These are phyloP conservation scores for Aspergillus japonicus DNA, from an alignment of 2,329 filamentous ascomycete species.

Conservation along the genomic window DNA sequence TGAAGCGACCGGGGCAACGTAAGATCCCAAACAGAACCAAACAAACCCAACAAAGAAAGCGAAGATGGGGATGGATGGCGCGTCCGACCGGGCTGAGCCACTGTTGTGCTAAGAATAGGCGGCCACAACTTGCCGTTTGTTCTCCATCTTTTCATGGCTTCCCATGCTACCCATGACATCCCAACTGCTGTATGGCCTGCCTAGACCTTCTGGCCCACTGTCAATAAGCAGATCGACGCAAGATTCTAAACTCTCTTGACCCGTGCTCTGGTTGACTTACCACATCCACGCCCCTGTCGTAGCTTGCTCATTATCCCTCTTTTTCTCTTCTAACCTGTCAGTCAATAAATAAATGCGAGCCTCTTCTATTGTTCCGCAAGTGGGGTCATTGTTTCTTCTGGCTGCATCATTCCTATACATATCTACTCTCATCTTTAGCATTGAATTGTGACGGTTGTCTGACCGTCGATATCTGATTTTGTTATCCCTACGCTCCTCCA, in stretches of 20 bases:
- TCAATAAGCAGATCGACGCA: constrained; percentile 13
- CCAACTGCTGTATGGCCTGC: background rate
- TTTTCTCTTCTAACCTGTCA: background rate
- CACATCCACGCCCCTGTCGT: background rate
- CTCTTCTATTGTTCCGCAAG: background rate
- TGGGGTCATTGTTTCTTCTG: constrained; percentile 3
- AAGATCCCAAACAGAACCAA: background rate
- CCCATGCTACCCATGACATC: too few species aligned
- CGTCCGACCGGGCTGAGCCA: constrained; percentile 2
- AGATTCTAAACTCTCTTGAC: constrained; percentile 7
- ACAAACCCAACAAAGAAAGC: background rate
- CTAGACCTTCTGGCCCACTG: constrained; percentile 2
- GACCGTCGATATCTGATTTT: background rate
- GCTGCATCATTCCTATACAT: background rate
- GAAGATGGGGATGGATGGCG: constrained; percentile 3
- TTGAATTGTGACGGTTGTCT: background rate
- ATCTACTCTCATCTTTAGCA: background rate
- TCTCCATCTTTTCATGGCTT: background rate
- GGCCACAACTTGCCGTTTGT: constrained; percentile 16
- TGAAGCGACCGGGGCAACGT: background rate
- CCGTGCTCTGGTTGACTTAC: background rate
- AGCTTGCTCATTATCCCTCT: background rate
- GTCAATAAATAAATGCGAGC: background rate
- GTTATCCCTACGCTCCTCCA: too few species aligned
- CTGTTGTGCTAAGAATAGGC: constrained; percentile 19